A percentile compares a stretch with the other conserved stretches of the same genome.
These are phyloP conservation scores for Senna siamea DNA, from an alignment of 306 rosid species.

Conservation along the genomic window DNA sequence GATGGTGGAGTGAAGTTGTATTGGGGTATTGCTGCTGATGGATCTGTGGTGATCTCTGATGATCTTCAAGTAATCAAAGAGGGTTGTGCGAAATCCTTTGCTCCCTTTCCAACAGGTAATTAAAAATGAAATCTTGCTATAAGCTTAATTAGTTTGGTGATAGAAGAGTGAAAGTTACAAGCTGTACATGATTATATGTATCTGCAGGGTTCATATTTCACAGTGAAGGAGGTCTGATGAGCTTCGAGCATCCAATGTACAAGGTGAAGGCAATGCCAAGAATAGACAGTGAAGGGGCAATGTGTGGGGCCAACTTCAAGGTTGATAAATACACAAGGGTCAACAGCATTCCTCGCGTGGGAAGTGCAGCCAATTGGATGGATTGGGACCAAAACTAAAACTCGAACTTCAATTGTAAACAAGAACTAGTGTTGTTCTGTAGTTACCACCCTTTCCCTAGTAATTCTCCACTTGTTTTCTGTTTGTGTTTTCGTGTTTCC, in stretches of 20 bases:
- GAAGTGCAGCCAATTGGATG: constrained; percentile 82
- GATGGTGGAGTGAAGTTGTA: constrained; percentile 92
- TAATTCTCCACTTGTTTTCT: not conserved
- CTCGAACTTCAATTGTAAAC: not conserved
- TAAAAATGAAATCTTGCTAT: too few species aligned
- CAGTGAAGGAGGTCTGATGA: constrained; percentile 89
- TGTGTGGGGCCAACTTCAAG: constrained; percentile 95
- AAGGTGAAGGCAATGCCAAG: constrained; percentile 94
- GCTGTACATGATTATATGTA: not conserved
- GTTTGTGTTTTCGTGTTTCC: not conserved
- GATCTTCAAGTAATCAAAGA: constrained; percentile 83
- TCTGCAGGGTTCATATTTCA: constrained; percentile 86
- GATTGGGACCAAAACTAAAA: constrained; percentile 62
- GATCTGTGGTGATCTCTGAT: constrained; percentile 94
- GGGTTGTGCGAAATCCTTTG: constrained; percentile 97
- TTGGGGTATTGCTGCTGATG: constrained; percentile 98
- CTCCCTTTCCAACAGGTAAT: constrained; percentile 91
- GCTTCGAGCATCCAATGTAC: constrained; percentile 99
- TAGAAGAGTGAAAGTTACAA: not conserved
- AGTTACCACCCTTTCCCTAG: too few species aligned
- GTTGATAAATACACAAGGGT: constrained; percentile 77
- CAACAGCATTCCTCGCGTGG: constrained; percentile 90
- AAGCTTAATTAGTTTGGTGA: not conserved
- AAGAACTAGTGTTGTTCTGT: too few species aligned
- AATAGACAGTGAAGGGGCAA: constrained; percentile 84